Conservation (phyloP, 2,329 filamentous ascomycete species). For the Colletotrichum phormii region DNA sequence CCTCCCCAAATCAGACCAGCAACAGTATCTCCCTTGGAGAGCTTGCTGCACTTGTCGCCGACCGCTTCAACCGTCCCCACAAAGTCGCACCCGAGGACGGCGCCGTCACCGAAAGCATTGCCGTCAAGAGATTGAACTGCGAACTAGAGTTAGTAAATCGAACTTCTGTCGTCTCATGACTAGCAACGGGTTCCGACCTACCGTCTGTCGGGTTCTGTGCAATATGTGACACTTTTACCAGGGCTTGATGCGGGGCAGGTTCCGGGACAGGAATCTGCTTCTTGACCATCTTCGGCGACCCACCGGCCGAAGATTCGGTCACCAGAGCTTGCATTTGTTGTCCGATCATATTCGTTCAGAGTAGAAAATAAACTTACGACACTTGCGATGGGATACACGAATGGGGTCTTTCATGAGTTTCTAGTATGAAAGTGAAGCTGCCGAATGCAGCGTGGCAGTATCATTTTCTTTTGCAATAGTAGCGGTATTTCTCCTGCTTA, state of each 20-base stretch:
- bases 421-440: neutral
- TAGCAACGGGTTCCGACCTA: neutral
- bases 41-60: slow-evolving; percentile 39
- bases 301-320: neutral
- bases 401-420: neutral
- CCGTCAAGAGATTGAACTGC: slow-evolving; percentile 48
- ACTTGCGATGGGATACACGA: too few species aligned
- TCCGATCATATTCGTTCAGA: neutral
- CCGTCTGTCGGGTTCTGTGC: slow-evolving; percentile 45
- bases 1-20: slow-evolving; percentile 46
- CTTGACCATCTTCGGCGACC: slow-evolving; percentile 7
- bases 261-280: slow-evolving; percentile 18
- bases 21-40: slow-evolving; percentile 39
- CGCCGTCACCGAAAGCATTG: slow-evolving; percentile 51
- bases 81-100: slow-evolving; percentile 52
- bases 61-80: slow-evolving; percentile 48
- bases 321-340: slow-evolving; percentile 25
- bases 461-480: too few species aligned
- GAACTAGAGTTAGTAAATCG: neutral
- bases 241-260: slow-evolving; percentile 37
- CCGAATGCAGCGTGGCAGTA: too few species aligned
- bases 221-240: slow-evolving; percentile 40
- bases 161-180: neutral
- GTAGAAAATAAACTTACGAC: neutral
- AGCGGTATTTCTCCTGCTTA: neutral